Percentiles rank a stretch among this genome's conserved stretches.
Conservation (phyloP, 768 basidiomycete genomes). For the Suillus subluteus region DNA sequence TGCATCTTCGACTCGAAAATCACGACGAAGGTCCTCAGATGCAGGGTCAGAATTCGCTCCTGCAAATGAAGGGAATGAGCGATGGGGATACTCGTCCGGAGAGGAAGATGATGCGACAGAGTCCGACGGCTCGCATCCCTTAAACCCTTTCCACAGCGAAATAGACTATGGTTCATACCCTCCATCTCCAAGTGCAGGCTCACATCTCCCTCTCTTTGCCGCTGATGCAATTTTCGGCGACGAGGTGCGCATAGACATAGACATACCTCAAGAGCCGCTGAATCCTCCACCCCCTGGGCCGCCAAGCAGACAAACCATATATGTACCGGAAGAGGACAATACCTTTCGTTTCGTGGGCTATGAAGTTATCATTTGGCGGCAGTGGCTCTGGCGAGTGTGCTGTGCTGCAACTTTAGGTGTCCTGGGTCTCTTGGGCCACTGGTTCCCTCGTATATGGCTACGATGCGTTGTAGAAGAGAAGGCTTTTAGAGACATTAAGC, state of each 20-base stretch:
- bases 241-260: slow-evolving; percentile 83
- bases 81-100: slow-evolving; percentile 93
- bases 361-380: slow-evolving; percentile 64
- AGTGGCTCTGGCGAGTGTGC: slow-evolving; percentile 69
- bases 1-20: slow-evolving; percentile 50
- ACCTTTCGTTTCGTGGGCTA: slow-evolving; percentile 89
- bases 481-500: slow-evolving; percentile 70
- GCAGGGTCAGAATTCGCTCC: slow-evolving; percentile 62
- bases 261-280: slow-evolving; percentile 58
- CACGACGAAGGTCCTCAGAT: slow-evolving; percentile 57
- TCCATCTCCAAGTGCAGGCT: slow-evolving; percentile 55
- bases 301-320: slow-evolving; percentile 84
- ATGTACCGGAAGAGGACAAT: slow-evolving; percentile 88
- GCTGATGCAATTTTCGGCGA: slow-evolving; percentile 84
- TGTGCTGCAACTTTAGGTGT: slow-evolving; percentile 73
- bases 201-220: slow-evolving; percentile 66
- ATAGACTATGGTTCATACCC: slow-evolving; percentile 76
- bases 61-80: slow-evolving; percentile 64
- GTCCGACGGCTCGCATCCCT: slow-evolving; percentile 24
- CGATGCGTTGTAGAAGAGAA: slow-evolving; percentile 83
- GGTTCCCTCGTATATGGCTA: slow-evolving; percentile 94
- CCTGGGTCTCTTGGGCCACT: slow-evolving; percentile 83
- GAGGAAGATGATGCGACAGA: slow-evolving; percentile 64
- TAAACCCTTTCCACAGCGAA: slow-evolving; percentile 48
- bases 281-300: slow-evolving; percentile 80